These are phyloP conservation scores for Lactifluus hygrophoroides DNA, from an alignment of 768 basidiomycete genomes.

Conservation along the genomic window DNA sequence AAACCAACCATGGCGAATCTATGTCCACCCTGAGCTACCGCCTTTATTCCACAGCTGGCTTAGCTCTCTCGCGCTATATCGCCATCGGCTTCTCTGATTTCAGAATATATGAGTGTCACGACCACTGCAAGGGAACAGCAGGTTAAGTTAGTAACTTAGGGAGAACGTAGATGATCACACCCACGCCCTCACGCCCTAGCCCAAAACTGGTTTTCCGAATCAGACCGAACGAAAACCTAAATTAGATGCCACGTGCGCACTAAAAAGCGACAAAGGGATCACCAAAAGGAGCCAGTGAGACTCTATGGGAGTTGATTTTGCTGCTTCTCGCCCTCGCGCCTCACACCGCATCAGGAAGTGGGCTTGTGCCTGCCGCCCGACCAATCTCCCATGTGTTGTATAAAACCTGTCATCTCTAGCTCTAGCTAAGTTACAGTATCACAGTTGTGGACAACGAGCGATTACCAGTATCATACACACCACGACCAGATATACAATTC, in stretches of 20 bases:
- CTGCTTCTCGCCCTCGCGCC: neutral
- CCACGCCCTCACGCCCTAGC: neutral
- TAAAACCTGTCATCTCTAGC: too few species aligned
- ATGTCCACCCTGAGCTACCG: neutral
- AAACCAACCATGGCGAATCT: neutral
- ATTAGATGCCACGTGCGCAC: conserved; percentile 4
- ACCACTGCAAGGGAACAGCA: neutral
- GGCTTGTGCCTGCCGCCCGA: too few species aligned
- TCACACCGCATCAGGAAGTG: too few species aligned
- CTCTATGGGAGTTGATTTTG: neutral
- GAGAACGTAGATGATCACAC: neutral
- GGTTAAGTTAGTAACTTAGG: too few species aligned
- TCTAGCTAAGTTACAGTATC: too few species aligned
- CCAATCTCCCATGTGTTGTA: too few species aligned
- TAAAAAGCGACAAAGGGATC: conserved; percentile 11
- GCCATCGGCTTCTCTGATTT: neutral
- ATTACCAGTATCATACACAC: too few species aligned
- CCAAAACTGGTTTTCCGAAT: neutral
- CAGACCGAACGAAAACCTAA: conserved; percentile 6
- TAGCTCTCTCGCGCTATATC: neutral
- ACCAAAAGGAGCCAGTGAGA: neutral
- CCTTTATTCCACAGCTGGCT: conserved; percentile 13
- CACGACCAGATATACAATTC: too few species aligned
- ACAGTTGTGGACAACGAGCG: too few species aligned
- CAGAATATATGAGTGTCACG: neutral